Evolutionary conservation across 108 stramenopile genomes (phyloP).

Genomic region (Stephanodiscus triporus): DNA sequence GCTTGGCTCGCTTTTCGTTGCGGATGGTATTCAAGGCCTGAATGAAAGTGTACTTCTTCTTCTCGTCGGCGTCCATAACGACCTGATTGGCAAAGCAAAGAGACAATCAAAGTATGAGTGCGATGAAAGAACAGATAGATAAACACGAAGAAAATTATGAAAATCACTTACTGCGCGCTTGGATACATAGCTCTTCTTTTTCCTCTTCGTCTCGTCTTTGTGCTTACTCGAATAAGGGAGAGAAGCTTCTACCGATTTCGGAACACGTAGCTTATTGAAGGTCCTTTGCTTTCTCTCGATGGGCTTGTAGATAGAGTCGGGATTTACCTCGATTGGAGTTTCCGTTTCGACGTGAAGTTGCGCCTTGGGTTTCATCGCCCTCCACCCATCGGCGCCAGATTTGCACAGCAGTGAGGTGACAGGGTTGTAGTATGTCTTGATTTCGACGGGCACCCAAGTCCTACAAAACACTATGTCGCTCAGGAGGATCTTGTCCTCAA

Average conservation of each 20-base stretch:
- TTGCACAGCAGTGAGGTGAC: constrained; percentile 85
- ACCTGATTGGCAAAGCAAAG: constrained; percentile 26
- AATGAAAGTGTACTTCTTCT: constrained; percentile 78
- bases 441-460: constrained; percentile 97
- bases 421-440: constrained; percentile 95
- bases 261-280: constrained; percentile 86
- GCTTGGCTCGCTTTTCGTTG: constrained; percentile 81
- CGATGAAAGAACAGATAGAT: neutral
- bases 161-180: constrained; percentile 70
- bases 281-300: constrained; percentile 83
- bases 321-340: constrained; percentile 91
- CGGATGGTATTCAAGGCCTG: constrained; percentile 87
- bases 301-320: constrained; percentile 98
- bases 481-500: constrained; percentile 98
- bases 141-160: neutral
- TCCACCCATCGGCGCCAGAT: constrained; percentile 71
- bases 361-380: constrained; percentile 92
- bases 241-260: constrained; percentile 89
- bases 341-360: constrained; percentile 88
- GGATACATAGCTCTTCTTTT: constrained; percentile 78
- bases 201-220: constrained; percentile 75
- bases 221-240: constrained; percentile 95
- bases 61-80: constrained; percentile 80
- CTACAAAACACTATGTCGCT: constrained; percentile 97
- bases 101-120: constrained; percentile 11